A percentile compares a stretch with the other conserved stretches of the same genome.
These are phyloP conservation scores for Vigna hirtella DNA, from an alignment of 306 rosid genomes.

Conservation along the genomic window DNA sequence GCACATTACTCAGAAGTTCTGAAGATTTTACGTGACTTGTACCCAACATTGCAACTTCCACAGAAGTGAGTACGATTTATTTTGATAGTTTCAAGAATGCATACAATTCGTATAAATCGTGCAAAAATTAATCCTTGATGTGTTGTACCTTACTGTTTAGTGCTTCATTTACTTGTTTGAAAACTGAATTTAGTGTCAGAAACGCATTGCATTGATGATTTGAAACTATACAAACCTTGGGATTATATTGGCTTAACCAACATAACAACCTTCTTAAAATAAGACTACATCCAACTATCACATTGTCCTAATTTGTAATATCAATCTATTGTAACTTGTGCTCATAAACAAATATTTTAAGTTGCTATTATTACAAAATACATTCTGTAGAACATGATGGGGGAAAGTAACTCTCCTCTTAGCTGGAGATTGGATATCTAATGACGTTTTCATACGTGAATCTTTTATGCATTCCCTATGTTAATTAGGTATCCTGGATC, in stretches of 20 bases:
- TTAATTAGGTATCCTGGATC: neutral
- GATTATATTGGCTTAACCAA: neutral
- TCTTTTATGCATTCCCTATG: neutral
- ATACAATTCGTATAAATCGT: neutral
- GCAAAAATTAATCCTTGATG: neutral
- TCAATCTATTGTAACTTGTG: neutral
- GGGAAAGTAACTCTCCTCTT: neutral
- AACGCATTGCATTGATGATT: neutral
- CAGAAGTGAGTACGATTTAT: constrained; percentile 55
- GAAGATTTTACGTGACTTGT: constrained; percentile 53
- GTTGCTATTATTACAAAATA: neutral
- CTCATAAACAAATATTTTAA: neutral
- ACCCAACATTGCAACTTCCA: constrained; percentile 63
- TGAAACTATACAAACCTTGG: neutral
- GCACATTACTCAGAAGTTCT: constrained; percentile 57
- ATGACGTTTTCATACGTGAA: neutral
- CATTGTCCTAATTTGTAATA: neutral
- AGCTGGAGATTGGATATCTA: neutral
- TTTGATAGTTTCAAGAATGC: neutral
- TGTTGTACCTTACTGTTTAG: neutral
- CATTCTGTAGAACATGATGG: neutral
- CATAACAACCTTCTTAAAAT: neutral
- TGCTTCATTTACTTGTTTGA: neutral
- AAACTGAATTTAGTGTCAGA: neutral
- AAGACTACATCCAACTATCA: neutral